Percentiles rank a stretch among this genome's conserved stretches.
phyloP scores from a whole-genome alignment of 2,329 filamentous ascomycete species.

The Stachybotrys elegans region DNA sequence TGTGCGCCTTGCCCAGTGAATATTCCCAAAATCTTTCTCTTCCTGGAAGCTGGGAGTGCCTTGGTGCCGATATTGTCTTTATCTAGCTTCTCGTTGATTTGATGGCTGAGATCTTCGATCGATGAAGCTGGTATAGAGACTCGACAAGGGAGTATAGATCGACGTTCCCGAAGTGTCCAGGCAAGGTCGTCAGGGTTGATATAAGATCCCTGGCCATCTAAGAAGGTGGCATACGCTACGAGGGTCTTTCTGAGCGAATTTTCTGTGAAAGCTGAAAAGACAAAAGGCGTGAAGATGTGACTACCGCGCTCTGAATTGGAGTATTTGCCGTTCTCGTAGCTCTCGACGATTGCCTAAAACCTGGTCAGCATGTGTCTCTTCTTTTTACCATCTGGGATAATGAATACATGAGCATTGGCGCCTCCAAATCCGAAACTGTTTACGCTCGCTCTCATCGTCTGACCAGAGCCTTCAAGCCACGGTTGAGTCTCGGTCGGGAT shows the following conservation, averaged over 20 bases:
- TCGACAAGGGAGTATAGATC: slow-evolving; percentile 6
- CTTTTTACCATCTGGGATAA: too few relatives aligned
- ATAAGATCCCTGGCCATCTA: too few relatives aligned
- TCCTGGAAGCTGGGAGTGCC: neutral
- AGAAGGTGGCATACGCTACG: slow-evolving; percentile 2
- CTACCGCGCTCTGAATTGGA: too few relatives aligned
- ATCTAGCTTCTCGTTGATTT: too few relatives aligned
- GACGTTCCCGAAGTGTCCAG: slow-evolving; percentile 5
- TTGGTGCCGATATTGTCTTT: too few relatives aligned
- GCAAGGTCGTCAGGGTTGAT: too few relatives aligned
- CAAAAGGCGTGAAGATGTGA: too few relatives aligned
- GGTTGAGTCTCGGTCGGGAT: slow-evolving; percentile 9
- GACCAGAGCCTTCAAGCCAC: slow-evolving; percentile 6
- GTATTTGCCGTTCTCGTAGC: too few relatives aligned
- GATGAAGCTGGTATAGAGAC: neutral
- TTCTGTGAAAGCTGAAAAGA: slow-evolving; percentile 8
- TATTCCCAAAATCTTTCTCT: slow-evolving; percentile 17
- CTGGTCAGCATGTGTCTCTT: too few relatives aligned
- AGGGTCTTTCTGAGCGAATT: slow-evolving; percentile 4
- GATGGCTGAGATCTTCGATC: too few relatives aligned
- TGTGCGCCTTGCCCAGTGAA: slow-evolving; percentile 31
- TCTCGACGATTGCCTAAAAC: slow-evolving; percentile 10
- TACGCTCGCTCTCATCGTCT: slow-evolving; percentile 9
- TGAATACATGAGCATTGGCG: slow-evolving; percentile 10
- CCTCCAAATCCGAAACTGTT: slow-evolving; percentile 14